Evolutionary conservation across 2,329 filamentous ascomycete genomes (phyloP), one percentile per base, ranked within the genome.

Genomic region (Chrysoporthe austroafricana): DNA sequence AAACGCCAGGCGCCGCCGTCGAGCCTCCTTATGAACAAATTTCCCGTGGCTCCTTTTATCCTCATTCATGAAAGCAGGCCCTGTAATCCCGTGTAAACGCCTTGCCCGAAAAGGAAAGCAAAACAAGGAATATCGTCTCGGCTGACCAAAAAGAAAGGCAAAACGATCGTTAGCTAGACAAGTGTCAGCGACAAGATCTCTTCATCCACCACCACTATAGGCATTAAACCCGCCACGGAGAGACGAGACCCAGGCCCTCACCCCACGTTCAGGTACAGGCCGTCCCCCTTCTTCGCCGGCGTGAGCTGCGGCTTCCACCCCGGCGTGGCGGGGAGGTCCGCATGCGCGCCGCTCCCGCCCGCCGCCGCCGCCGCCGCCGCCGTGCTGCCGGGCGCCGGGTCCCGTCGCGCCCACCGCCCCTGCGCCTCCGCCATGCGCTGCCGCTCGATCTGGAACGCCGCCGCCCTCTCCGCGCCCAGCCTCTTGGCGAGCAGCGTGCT

Each of bases 251-350:
- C 26, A 2, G 26, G 26, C 18, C 5, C 42, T 75, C 71, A 87
- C 69, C 83, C 81, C 70, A 88, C 85, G 71, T 85, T 84, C 72
- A 88, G 73, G 71, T 85, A 90, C 68, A 92, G 74, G 74, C 92
- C 89, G 36, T 90, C 86, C 0, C 90, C 90, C 61, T 87, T 83
- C 69, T 88, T 80, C 66, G 87, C 89, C 2, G 90, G 90, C 58
- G 90, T 92, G 72, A 92, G 73, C 71, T 84, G 85, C 3, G 89
- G 89, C 71, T 88, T 81, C 88, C 88, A 90, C 1, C 83, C 83
- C 0, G 88, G 87, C 48, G 84, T 85, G 46, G 76, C 77, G 0
- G 84, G 83, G 54, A 83, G 73, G n/a, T 57, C 36, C 74, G 72
- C 44, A 69, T 21, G 39, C 69, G 69, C 66, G 64, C 72, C 56